Base-by-base conservation (phyloP, 352 stramenopile genomes). In the Pythium diclinum region DNA sequence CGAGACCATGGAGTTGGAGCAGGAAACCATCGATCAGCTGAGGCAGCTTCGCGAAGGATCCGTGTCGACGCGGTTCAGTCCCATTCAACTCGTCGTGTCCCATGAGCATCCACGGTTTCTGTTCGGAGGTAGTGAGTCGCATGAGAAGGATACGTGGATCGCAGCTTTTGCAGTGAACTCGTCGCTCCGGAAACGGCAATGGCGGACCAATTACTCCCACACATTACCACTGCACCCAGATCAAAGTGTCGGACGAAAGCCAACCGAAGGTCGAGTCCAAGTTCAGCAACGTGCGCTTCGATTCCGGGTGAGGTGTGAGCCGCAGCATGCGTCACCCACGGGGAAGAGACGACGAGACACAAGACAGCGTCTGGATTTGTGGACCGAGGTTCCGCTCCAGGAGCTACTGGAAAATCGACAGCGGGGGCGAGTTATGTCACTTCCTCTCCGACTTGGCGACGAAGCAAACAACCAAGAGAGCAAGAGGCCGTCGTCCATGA, bases 11-110 rank as follows among this genome's bases (percentile, higher is more conserved):
- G 76, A 82, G 51, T 64, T 87, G 17, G 60, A 78, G 6, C 61
- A 23, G 16, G 52, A 65, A 13, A 77, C 85, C 23, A 73, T 86
- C 4, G 60, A 75, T 0, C 61, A 72, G 48, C 67, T 89, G 6
- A 77, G 72, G 6, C 67, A 78, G 49, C 66, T 86, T 21, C 76
- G 78, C 11, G 76, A 89, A 64, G 71, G 73, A 0, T 76, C 77
- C 9, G 62, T 79, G 8, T 82, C 75, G 3, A 86, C 74, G 44
- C 73, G 80, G 16, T 86, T 81, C 49, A 76, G 68, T 49, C 78
- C 80, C 1, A 73, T 87, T 16, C 54, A 86, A 30, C 72, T 89
- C n/a, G 54, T 62, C 0, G 73, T 87, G 21, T 73, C 69, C 0
- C 75, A 86, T 40, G 69, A 68, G 48, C 59, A 85, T 28, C 58